Evolutionary conservation across 768 basidiomycete species (phyloP).

Genomic region (Pleurotus giganteus): DNA sequence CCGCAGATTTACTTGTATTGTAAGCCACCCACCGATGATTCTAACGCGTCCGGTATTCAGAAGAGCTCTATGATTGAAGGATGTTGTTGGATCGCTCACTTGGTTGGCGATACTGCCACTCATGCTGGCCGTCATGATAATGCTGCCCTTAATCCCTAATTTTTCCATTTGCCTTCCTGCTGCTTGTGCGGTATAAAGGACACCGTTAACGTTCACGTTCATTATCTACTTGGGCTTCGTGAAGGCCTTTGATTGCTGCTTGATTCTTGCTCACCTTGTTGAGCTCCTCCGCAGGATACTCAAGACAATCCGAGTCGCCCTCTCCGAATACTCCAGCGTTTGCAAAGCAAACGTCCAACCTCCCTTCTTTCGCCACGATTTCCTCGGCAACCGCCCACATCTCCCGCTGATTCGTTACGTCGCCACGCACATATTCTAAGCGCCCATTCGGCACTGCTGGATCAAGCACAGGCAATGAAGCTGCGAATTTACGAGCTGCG

Average conservation of each 20-base stretch:
- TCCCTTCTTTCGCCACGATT: slow-evolving; percentile 56
- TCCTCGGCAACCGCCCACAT: slow-evolving; percentile 45
- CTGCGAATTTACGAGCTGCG: slow-evolving; percentile 44
- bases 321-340: slow-evolving; percentile 56
- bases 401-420: slow-evolving; percentile 54
- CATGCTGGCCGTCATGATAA: slow-evolving; percentile 61
- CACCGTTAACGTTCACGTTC: slow-evolving; percentile 60
- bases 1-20: slow-evolving; percentile 75
- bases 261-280: slow-evolving; percentile 54
- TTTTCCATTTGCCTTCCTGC: slow-evolving; percentile 57
- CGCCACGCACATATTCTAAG: slow-evolving; percentile 47
- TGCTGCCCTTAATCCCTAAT: slow-evolving; percentile 45
- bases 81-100: slow-evolving; percentile 34
- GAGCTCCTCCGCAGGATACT: slow-evolving; percentile 56
- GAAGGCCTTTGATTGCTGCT: slow-evolving; percentile 9
- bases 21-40: slow-evolving; percentile 76
- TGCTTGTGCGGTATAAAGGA: slow-evolving; percentile 60
- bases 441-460: slow-evolving; percentile 19
- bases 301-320: slow-evolving; percentile 45
- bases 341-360: slow-evolving; percentile 64
- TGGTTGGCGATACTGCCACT: slow-evolving; percentile 61
- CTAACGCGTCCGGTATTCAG: slow-evolving; percentile 27
- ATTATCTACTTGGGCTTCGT: slow-evolving; percentile 39
- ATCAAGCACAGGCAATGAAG: slow-evolving; percentile 21
- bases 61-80: not conserved